These are phyloP conservation scores for Claviceps capensis DNA, from an alignment of 2,329 filamentous ascomycete genomes.

Conservation along the genomic window DNA sequence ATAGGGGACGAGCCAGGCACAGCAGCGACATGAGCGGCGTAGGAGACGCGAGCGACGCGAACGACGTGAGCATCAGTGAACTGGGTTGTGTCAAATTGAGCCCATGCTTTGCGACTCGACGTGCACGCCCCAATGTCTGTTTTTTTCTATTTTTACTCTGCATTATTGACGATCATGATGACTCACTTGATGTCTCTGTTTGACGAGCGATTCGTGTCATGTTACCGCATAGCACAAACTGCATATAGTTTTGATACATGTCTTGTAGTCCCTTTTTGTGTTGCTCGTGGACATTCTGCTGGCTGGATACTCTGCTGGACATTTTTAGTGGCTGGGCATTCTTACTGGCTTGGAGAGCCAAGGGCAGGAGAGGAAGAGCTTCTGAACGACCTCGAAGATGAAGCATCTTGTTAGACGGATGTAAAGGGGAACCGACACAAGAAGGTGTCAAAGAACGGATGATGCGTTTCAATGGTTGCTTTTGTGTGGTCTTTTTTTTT, in stretches of 20 bases:
- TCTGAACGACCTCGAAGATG: too few relatives aligned
- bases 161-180: constrained; percentile 27
- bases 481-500: neutral
- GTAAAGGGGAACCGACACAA: neutral
- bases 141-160: neutral
- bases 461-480: neutral
- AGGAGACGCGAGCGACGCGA: too few relatives aligned
- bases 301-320: too few relatives aligned
- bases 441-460: neutral
- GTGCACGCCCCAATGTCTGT: neutral
- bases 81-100: too few relatives aligned
- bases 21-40: constrained; percentile 1
- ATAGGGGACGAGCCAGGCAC: constrained; percentile 12
- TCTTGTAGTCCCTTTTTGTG: neutral
- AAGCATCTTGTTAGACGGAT: neutral
- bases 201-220: constrained; percentile 27
- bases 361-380: too few relatives aligned
- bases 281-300: too few relatives aligned
- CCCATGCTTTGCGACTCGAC: too few relatives aligned
- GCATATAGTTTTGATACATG: constrained; percentile 20
- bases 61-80: neutral
- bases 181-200: constrained; percentile 14
- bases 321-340: too few relatives aligned
- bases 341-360: too few relatives aligned
- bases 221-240: constrained; percentile 13